phyloP scores from a whole-genome alignment of 306 rosid species.

The Castanospermum australe region DNA sequence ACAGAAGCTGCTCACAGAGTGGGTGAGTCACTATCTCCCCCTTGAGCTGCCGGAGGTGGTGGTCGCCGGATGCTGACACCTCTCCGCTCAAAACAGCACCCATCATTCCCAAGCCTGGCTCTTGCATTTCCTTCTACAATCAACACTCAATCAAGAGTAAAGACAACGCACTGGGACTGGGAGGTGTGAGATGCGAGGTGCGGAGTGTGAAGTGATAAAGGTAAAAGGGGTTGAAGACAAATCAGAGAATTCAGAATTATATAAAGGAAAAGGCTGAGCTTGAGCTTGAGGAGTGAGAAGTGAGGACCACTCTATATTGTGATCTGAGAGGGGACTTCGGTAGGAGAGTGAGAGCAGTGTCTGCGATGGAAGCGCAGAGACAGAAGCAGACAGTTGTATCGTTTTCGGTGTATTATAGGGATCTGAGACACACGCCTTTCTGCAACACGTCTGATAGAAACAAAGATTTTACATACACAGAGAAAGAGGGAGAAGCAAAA shows the following conservation, averaged over 20 bases:
- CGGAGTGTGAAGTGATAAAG: background rate
- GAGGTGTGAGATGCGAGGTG: background rate
- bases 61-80: conserved; percentile 33
- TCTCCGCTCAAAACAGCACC: conserved; percentile 7
- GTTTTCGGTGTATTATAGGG: conserved; percentile 59
- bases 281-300: no score
- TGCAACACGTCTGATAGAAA: conserved; percentile 51
- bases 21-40: conserved; percentile 94
- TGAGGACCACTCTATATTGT: conserved; percentile 47
- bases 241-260: background rate
- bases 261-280: background rate
- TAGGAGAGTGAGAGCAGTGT: no score
- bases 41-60: conserved; percentile 57
- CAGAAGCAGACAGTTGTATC: conserved; percentile 18
- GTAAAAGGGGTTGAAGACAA: background rate
- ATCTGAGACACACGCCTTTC: conserved; percentile 81
- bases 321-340: no score
- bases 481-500: conserved; percentile 37
- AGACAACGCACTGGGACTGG: background rate
- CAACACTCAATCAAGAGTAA: background rate
- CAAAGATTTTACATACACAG: conserved; percentile 64
- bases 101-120: conserved; percentile 69
- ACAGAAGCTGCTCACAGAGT: conserved; percentile 73
- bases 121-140: conserved; percentile 54
- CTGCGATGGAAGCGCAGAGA: background rate